Evolutionary conservation across 1,139 yeast genomes (phyloP).

Genomic region (Komagataea norvegica): DNA sequence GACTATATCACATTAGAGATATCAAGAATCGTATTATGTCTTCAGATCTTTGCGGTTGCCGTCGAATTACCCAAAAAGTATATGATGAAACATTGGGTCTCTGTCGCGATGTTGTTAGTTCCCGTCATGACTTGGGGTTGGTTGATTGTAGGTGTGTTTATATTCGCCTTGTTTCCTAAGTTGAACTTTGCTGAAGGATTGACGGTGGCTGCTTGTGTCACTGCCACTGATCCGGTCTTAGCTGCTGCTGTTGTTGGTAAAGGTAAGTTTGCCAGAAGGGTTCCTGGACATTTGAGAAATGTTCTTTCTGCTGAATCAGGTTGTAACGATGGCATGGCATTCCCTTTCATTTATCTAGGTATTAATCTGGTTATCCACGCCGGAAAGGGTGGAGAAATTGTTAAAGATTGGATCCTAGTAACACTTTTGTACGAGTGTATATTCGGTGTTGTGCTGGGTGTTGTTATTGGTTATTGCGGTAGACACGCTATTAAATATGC

Average conservation of each 20-base stretch:
- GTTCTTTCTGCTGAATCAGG: constrained; percentile 91
- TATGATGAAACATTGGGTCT: constrained; percentile 85
- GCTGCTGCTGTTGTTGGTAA: constrained; percentile 99
- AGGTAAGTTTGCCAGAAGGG: constrained; percentile 95
- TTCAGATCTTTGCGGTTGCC: constrained; percentile 96
- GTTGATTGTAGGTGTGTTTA: constrained; percentile 80
- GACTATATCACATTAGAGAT: constrained; percentile 85
- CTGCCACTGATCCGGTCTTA: constrained; percentile 96
- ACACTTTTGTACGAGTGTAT: constrained; percentile 85
- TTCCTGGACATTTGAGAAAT: constrained; percentile 93
- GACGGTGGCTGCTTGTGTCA: constrained; percentile 84
- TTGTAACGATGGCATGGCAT: constrained; percentile 98
- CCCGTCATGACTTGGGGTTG: constrained; percentile 97
- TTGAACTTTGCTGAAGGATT: constrained; percentile 72
- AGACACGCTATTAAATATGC: constrained; percentile 76
- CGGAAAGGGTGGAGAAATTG: constrained; percentile 63
- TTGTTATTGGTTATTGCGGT: constrained; percentile 68
- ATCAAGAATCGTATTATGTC: constrained; percentile 80
- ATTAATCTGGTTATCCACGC: constrained; percentile 61
- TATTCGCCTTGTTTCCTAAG: constrained; percentile 84
- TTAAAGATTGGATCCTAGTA: constrained; percentile 78
- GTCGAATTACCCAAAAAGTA: constrained; percentile 93
- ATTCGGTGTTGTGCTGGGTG: constrained; percentile 79
- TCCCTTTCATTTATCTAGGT: constrained; percentile 84
- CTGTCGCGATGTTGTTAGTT: constrained; percentile 69